Conservation (phyloP, 345 rosid species). For the Acer negundo region DNA sequence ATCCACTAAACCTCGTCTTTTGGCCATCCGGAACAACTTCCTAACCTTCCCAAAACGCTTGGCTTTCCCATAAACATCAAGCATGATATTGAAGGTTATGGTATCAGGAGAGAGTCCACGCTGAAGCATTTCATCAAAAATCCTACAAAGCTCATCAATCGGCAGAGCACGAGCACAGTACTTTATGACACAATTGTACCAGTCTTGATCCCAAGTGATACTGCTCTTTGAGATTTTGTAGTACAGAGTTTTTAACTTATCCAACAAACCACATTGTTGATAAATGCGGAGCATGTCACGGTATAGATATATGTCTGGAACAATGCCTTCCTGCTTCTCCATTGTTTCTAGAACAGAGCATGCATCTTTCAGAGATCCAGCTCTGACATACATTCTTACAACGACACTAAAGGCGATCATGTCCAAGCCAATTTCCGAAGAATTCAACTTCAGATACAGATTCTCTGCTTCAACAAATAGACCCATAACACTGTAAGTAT, state of each 20-base stretch:
- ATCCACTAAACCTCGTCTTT: slow-evolving; percentile 66
- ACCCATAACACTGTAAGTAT: slow-evolving; percentile 56
- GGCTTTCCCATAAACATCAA: slow-evolving; percentile 82
- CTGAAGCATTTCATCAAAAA: slow-evolving; percentile 74
- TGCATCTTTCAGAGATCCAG: slow-evolving; percentile 73
- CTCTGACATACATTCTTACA: slow-evolving; percentile 79
- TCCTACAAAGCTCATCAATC: slow-evolving; percentile 69
- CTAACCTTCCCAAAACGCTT: slow-evolving; percentile 67
- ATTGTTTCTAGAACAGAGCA: slow-evolving; percentile 67
- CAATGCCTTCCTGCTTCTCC: slow-evolving; percentile 60
- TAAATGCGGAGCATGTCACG: slow-evolving; percentile 87
- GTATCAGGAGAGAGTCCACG: slow-evolving; percentile 67
- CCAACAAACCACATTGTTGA: slow-evolving; percentile 61
- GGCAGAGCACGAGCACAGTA: slow-evolving; percentile 87
- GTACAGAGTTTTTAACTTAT: slow-evolving; percentile 56
- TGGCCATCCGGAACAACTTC: slow-evolving; percentile 65
- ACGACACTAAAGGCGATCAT: slow-evolving; percentile 73
- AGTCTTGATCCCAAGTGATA: slow-evolving; percentile 82
- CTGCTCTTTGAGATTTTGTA: slow-evolving; percentile 60
- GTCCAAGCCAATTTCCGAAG: slow-evolving; percentile 66
- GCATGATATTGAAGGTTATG: slow-evolving; percentile 73
- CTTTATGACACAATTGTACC: slow-evolving; percentile 82
- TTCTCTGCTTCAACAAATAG: slow-evolving; percentile 60
- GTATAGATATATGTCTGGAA: slow-evolving; percentile 72
- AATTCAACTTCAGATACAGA: slow-evolving; percentile 62